Evolutionary conservation across 176 grass and related monocot species (phyloP).

Genomic region (Typha latifolia): DNA sequence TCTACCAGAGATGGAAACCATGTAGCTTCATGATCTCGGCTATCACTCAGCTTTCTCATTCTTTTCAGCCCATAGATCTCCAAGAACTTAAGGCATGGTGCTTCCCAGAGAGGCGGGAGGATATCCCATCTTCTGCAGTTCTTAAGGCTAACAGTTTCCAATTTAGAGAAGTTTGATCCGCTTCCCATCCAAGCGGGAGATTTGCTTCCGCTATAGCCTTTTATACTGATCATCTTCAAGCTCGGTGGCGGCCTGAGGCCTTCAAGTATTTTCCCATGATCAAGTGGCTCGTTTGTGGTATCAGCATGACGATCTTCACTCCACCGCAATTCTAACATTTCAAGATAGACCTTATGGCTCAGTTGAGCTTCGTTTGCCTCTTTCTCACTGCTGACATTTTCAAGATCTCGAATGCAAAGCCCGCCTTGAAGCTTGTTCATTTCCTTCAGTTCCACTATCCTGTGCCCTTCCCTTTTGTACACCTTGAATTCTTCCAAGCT

Average conservation of each 20-base stretch:
- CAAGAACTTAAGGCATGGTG: slow-evolving; percentile 3
- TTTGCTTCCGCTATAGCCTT: background rate
- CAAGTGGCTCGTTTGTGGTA: background rate
- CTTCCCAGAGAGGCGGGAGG: background rate
- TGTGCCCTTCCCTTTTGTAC: background rate
- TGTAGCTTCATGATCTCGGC: background rate
- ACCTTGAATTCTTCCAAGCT: background rate
- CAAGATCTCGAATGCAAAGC: background rate
- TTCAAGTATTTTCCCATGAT: background rate
- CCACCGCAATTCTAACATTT: background rate
- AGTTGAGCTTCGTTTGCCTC: background rate
- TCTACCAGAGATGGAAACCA: background rate
- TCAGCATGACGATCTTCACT: background rate
- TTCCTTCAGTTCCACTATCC: background rate
- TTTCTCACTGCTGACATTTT: background rate
- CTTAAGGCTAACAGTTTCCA: background rate
- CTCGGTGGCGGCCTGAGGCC: background rate
- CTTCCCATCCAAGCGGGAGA: background rate
- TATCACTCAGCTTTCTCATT: background rate
- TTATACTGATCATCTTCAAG: background rate
- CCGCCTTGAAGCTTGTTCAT: background rate
- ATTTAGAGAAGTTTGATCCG: background rate
- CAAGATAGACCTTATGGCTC: background rate
- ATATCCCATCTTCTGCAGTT: background rate
- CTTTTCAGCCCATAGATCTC: background rate